Evolutionary conservation across 2,329 filamentous ascomycete species (phyloP).

Genomic region (Claviceps arundinis): DNA sequence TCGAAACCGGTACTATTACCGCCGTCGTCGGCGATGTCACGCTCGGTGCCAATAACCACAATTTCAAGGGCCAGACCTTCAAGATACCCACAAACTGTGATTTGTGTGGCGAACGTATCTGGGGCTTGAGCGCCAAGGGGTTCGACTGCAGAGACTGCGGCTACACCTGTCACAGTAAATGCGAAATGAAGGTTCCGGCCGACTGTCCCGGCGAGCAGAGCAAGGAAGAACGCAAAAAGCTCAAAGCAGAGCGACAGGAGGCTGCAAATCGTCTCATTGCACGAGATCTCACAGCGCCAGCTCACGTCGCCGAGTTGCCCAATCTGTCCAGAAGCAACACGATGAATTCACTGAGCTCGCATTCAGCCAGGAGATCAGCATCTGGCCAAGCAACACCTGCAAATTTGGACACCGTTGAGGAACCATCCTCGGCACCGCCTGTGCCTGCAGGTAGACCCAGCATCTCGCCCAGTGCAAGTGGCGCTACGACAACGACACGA

Average conservation of each 20-base stretch:
- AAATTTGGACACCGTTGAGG: conserved; percentile 29
- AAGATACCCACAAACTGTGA: conserved; percentile 99
- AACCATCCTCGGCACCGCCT: conserved; percentile 11
- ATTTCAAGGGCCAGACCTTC: conserved; percentile 98
- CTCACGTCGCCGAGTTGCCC: conserved; percentile 48
- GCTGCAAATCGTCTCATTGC: conserved; percentile 50
- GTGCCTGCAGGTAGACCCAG: conserved; percentile 13
- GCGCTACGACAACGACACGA: conserved; percentile 21
- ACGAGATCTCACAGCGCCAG: conserved; percentile 25
- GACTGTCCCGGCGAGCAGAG: conserved; percentile 87
- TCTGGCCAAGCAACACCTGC: conserved; percentile 35
- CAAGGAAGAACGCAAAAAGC: conserved; percentile 91
- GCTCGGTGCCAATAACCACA: conserved; percentile 84
- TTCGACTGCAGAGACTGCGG: conserved; percentile 94
- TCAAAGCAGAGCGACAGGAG: conserved; percentile 76
- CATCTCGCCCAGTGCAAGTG: conserved; percentile 15
- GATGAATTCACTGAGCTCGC: conserved; percentile 80
- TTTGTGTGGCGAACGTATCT: conserved; percentile 89
- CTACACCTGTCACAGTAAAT: conserved; percentile 97
- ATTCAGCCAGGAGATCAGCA: conserved; percentile 53
- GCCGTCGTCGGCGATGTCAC: conserved; percentile 83
- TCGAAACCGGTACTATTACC: conserved; percentile 90
- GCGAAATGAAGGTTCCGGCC: conserved; percentile 95
- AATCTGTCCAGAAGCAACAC: conserved; percentile 69
- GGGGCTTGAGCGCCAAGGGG: conserved; percentile 91